Percentiles rank a stretch among this genome's conserved stretches.
These are phyloP conservation scores for Geotrichum citri-aurantii DNA, from an alignment of 1,139 yeast species.

Conservation along the genomic window DNA sequence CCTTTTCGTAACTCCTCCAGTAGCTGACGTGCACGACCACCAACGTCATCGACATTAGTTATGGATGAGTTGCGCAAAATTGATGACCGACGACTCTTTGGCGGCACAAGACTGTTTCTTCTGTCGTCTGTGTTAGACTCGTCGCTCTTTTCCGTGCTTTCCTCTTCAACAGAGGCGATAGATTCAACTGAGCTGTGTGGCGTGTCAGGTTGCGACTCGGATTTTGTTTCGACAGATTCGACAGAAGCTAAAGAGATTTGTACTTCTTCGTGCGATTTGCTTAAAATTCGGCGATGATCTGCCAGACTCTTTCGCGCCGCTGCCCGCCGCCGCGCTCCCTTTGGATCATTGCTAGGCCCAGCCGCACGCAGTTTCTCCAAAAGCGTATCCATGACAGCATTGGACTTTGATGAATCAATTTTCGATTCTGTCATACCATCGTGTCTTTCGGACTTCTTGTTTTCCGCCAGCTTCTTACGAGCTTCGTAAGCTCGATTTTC, in stretches of 20 bases:
- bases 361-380: constrained; percentile 69
- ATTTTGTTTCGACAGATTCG: not conserved
- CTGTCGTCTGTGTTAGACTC: not conserved
- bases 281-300: constrained; percentile 24
- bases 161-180: not conserved
- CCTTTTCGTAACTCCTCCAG: constrained; percentile 50
- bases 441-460: constrained; percentile 30
- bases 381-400: constrained; percentile 61
- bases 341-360: constrained; percentile 65
- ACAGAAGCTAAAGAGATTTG: not conserved
- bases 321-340: constrained; percentile 79
- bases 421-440: constrained; percentile 25
- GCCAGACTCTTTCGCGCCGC: constrained; percentile 48
- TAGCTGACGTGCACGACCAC: constrained; percentile 55
- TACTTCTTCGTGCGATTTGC: constrained; percentile 9
- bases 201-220: not conserved
- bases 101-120: not conserved
- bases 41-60: constrained; percentile 44
- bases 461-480: constrained; percentile 58
- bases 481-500: constrained; percentile 71
- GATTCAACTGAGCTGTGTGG: not conserved
- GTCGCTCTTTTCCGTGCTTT: not conserved
- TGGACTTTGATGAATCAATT: constrained; percentile 21
- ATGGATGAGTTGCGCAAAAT: constrained; percentile 32
- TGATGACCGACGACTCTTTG: not conserved